Evolutionary conservation across 805 yeast genomes (phyloP).

Genomic region (Cephaloascus albidus): DNA sequence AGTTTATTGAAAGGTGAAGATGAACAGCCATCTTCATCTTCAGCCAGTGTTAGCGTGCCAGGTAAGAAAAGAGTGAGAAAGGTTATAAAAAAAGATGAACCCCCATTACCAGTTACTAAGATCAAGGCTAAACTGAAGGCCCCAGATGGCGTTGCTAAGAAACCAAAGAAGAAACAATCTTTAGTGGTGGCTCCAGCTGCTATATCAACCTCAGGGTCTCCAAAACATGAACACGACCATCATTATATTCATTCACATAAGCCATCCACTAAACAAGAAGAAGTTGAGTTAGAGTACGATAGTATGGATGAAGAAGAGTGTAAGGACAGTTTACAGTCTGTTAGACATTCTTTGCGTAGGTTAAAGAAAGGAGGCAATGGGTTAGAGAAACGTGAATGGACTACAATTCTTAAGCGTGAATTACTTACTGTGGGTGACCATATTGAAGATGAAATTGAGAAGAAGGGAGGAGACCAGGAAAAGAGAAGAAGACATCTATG

Average conservation of each 20-base stretch:
- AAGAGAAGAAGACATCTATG: constrained; percentile 59
- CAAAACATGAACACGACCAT: constrained; percentile 7
- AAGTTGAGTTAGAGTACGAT: constrained; percentile 48
- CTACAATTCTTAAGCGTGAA: constrained; percentile 57
- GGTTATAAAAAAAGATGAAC: constrained; percentile 4
- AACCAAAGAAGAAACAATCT: constrained; percentile 13
- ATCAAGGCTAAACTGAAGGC: constrained; percentile 5
- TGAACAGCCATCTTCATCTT: constrained; percentile 12
- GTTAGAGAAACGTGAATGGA: constrained; percentile 70
- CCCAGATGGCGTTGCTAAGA: constrained; percentile 9
- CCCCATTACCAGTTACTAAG: constrained; percentile 3
- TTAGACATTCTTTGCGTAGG: constrained; percentile 54
- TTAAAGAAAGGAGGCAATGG: constrained; percentile 68
- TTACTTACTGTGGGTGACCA: constrained; percentile 66
- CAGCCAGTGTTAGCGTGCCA: constrained; percentile 10
- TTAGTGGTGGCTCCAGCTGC: constrained; percentile 7
- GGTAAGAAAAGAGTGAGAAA: constrained; percentile 10
- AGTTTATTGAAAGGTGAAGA: constrained; percentile 56
- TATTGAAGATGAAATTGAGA: constrained; percentile 34
- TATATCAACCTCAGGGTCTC: constrained; percentile 8
- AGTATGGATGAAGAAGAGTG: constrained; percentile 74
- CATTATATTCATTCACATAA: constrained; percentile 6
- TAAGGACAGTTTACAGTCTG: constrained; percentile 51
- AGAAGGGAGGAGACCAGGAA: constrained; percentile 17
- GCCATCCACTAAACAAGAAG: constrained; percentile 9